Evolutionary conservation across 2,329 filamentous ascomycete genomes (phyloP), one percentile per base, ranked within the genome.

Genomic region (Graphilbum sp.): DNA sequence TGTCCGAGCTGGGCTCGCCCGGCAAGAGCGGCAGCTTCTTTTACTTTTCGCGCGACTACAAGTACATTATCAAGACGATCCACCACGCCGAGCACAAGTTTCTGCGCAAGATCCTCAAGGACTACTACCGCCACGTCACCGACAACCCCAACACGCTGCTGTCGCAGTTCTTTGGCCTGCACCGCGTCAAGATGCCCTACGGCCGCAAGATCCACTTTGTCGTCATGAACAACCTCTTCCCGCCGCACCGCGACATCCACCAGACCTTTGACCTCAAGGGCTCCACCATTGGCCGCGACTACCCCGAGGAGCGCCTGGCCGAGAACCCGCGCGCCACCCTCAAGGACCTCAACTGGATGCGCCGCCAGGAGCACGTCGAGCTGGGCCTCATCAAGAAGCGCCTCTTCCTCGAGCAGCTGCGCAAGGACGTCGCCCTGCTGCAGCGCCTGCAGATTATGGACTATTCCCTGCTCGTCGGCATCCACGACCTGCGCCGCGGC

Each of bases 11-110:
- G 41, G 90, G 90, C 27, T 96, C 90, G 4, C 90, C 90, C 2
- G 90, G 90, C 43, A 98, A 98, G 66, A 95, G 87, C 57, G 90
- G 90, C 47, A 96, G 87, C 58, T 98, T 98, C 64, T 98, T 98
- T 63, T 98, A 98, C 66, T 98, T 96, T 62, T 96, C 90, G 35
- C 73, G 90, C 51, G 90, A 98, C 61, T 98, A 98, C 69, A 96
- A 95, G 61, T 98, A 98, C 62, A 98, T 98, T 61, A 98, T 98
- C 72, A 98, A 98, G 62, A 98, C 90, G 18, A 96, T 98, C 48
- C 90, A 98, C 55, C 90, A 96, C 51, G 75, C 76, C 49, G 90
- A 98, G 58, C 83, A 88, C 64, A 87, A 87, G 52, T 87, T 88
- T 46, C 67, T 92, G 35, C 69, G 83, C 37, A 86, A 79, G 58